Evolutionary conservation across 2,329 filamentous ascomycete species (phyloP).

Genomic region (Cladobotryum mycophilum): DNA sequence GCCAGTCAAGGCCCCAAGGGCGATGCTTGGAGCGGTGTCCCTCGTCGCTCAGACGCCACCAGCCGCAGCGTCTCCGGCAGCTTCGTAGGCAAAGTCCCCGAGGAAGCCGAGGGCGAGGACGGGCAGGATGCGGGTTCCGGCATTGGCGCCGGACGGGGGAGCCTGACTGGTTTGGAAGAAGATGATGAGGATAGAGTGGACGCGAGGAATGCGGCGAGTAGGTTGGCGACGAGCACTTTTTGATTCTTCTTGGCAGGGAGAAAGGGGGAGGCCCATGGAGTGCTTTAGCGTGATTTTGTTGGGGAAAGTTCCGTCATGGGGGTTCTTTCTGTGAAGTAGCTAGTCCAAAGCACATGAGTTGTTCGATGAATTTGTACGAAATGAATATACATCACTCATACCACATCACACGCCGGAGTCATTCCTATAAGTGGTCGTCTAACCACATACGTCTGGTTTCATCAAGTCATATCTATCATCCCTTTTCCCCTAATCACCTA

Average conservation of each 20-base stretch:
- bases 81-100: conserved; percentile 56
- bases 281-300: no score
- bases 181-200: conserved; percentile 92
- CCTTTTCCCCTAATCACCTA: neutral
- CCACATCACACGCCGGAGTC: no score
- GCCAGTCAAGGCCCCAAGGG: conserved; percentile 93
- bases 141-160: conserved; percentile 37
- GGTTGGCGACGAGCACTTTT: conserved; percentile 91
- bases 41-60: conserved; percentile 71
- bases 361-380: no score
- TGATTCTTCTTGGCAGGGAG: conserved; percentile 31
- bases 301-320: no score
- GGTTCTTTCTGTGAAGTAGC: no score
- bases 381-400: no score
- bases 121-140: conserved; percentile 31
- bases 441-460: neutral
- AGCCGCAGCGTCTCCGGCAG: conserved; percentile 71
- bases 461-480: conserved; percentile 2
- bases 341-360: no score
- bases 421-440: neutral
- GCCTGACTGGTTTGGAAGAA: conserved; percentile 56
- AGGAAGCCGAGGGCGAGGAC: conserved; percentile 51
- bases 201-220: conserved; percentile 89
- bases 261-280: neutral
- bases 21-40: conserved; percentile 96